Evolutionary conservation across 2,329 filamentous ascomycete genomes (phyloP).

Genomic region (Sclerotiophoma versabilis): DNA sequence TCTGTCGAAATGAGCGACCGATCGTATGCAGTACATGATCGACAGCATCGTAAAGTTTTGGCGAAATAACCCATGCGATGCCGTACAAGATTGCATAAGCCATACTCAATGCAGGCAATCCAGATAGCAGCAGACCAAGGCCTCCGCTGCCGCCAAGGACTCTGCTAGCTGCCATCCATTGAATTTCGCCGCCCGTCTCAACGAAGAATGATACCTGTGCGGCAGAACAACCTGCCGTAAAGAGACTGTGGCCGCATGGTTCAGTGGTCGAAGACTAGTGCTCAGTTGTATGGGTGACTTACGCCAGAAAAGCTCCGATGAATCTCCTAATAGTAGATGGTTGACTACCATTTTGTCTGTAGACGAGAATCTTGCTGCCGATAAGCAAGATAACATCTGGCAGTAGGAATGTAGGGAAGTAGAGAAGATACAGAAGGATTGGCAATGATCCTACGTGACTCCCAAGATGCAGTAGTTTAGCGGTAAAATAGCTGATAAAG

Average conservation of each 20-base stretch:
- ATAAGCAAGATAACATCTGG: conserved; percentile 25
- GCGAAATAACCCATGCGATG: conserved; percentile 17
- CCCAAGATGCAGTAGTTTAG: conserved; percentile 25
- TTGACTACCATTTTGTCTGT: conserved; percentile 21
- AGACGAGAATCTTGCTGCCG: conserved; percentile 22
- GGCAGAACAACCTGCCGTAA: conserved; percentile 23
- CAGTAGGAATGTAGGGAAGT: conserved; percentile 25
- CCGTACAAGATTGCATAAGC: conserved; percentile 16
- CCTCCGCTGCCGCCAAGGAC: conserved; percentile 26
- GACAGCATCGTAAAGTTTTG: conserved; percentile 20
- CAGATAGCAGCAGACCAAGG: conserved; percentile 22
- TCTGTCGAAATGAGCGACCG: conserved; percentile 5
- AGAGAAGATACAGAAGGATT: conserved; percentile 25
- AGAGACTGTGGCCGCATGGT: conserved; percentile 1
- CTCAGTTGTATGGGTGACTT: too few relatives aligned
- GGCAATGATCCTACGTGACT: conserved; percentile 24
- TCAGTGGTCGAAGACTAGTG: conserved; percentile 1
- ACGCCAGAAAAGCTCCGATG: conserved; percentile 20
- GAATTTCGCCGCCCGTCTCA: conserved; percentile 26
- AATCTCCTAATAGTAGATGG: conserved; percentile 7
- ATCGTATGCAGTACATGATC: conserved; percentile 15
- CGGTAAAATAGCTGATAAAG: conserved; percentile 24
- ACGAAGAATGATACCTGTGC: conserved; percentile 26
- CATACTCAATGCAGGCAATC: conserved; percentile 17
- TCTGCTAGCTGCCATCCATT: conserved; percentile 28